Conservation (phyloP, 2,329 filamentous ascomycete species). For the Ophiostoma sp. region DNA sequence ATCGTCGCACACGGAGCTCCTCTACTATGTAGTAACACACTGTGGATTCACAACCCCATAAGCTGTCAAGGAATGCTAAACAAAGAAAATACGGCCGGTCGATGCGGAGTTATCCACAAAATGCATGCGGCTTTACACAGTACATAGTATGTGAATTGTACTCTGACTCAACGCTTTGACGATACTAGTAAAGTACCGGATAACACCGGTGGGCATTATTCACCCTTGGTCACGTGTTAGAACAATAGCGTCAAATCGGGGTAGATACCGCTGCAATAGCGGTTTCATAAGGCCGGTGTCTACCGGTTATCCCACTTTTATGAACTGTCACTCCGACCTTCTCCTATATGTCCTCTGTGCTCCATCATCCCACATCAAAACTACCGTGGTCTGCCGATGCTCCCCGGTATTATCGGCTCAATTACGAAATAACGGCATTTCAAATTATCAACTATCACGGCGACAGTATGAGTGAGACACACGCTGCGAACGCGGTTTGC, state of each 20-base stretch:
- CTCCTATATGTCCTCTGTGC: background rate
- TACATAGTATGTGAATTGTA: background rate
- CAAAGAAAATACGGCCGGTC: too few relatives aligned
- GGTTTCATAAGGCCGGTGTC: background rate
- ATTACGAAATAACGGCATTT: constrained; percentile 5
- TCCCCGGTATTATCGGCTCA: constrained; percentile 4
- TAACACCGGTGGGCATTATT: background rate
- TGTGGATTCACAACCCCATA: too few relatives aligned
- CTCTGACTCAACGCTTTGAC: background rate
- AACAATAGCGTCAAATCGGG: background rate
- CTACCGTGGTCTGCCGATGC: constrained; percentile 1
- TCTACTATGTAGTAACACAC: too few relatives aligned
- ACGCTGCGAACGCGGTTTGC: background rate
- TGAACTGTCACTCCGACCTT: background rate
- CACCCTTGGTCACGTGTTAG: background rate
- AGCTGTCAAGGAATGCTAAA: too few relatives aligned
- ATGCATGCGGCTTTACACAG: background rate
- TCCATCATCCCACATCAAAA: background rate
- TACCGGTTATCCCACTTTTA: background rate
- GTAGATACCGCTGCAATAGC: background rate
- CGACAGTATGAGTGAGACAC: background rate
- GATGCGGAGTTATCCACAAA: too few relatives aligned
- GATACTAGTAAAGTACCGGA: background rate
- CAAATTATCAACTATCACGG: background rate
- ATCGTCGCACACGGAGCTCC: background rate